Evolutionary conservation across 352 stramenopile genomes (phyloP), one percentile per base, ranked within the genome.

Genomic region (Thraustochytrium striatum): DNA sequence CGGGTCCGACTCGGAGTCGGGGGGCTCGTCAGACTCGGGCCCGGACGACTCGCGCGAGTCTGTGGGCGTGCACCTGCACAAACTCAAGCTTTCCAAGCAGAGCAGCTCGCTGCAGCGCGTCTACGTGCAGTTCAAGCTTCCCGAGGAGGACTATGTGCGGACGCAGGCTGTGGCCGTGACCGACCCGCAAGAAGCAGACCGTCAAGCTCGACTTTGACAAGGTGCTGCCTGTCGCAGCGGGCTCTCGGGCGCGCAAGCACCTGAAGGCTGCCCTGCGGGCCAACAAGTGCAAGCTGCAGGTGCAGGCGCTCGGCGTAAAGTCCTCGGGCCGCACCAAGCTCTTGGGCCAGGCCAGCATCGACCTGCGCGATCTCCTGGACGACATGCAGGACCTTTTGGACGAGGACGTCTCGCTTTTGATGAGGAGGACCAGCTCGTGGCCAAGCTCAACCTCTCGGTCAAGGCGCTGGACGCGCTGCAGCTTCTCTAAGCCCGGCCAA

Each of bases 141-240:
- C 65, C 5, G 65, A 61, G 7, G 32, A 72, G 25, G 65, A 75
- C 8, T 55, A 55, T 9, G 65, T 75, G 2, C 44, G 65, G 16
- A 75, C 65, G 16, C 39, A 39, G 32, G 65, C 65, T 35, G 52
- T 38, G 28, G 32, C 65, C 13, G 43, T 30, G 16, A 68, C 65
- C 25, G 65, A 75, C 65, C 41, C 44, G 61, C 35, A 75, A 75
- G 52, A 16, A 38, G 21, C 65, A 75, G 36, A 70, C 65, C 21
- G 32, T 75, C 44, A 75, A 75, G 50, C 39, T 19, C 30, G 44
- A 58, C 21, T 43, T 61, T 7, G 19, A 25, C 16, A 75, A 75
- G 65, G 25, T 8, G 2, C 16, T 75, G 16, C 21, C 32, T 21
- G 30, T 68, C 16, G 9, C 52, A 9, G 16, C 65, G 30, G 65